Evolutionary conservation across 768 basidiomycete species (phyloP).

Genomic region (Xerocomus spinulosus): DNA sequence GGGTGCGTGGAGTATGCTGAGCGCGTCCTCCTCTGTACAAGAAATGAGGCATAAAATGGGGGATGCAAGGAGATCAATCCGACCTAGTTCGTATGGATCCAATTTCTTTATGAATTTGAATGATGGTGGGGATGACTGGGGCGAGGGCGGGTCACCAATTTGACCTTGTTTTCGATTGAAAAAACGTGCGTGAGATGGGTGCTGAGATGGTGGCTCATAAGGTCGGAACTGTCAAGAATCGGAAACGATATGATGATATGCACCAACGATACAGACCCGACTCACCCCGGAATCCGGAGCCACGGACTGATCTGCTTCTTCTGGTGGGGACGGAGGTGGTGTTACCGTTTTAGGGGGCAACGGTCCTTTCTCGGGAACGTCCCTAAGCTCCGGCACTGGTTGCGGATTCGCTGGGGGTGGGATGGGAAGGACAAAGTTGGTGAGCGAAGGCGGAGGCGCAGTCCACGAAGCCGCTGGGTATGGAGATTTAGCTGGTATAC

Average conservation of each 20-base stretch:
- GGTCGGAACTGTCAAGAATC: conserved; percentile 21
- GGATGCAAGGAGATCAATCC: background rate
- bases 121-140: background rate
- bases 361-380: background rate
- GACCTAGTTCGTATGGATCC: conserved; percentile 29
- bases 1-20: conserved; percentile 8
- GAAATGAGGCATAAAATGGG: background rate
- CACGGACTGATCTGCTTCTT: background rate
- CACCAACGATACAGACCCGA: background rate
- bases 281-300: conserved; percentile 5
- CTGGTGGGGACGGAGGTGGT: background rate
- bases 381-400: background rate
- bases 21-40: conserved; percentile 24
- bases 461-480: conserved; percentile 27
- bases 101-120: conserved; percentile 24
- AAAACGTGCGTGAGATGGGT: conserved; percentile 14
- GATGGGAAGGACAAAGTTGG: conserved; percentile 21
- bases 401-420: conserved; percentile 11
- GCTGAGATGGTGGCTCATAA: conserved; percentile 23
- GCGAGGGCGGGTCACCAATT: background rate
- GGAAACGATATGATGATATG: background rate
- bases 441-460: conserved; percentile 14
- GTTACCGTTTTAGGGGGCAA: background rate
- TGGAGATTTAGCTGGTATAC: conserved; percentile 20
- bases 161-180: background rate